A percentile compares a stretch with the other conserved stretches of the same genome.
Conservation (phyloP, 306 rosid genomes). For the Ceratonia siliqua region DNA sequence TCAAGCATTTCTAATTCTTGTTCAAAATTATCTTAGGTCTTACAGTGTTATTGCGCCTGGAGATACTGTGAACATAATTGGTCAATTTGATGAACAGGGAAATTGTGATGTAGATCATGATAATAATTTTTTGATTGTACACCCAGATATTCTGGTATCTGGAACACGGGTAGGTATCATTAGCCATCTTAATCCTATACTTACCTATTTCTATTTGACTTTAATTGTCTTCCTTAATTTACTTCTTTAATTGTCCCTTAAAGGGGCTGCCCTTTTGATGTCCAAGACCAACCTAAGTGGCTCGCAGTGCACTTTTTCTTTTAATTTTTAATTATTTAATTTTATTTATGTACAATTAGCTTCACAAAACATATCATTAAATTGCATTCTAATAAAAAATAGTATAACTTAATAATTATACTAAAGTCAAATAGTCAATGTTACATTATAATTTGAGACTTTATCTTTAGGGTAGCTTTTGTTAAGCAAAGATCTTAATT, state of each 20-base stretch:
- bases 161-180: slow-evolving; percentile 83
- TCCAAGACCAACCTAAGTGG: too few species aligned
- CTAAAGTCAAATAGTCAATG: too few species aligned
- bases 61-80: slow-evolving; percentile 80
- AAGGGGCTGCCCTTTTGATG: too few species aligned
- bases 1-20: slow-evolving; percentile 30
- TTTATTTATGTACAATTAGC: too few species aligned
- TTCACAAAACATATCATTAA: too few species aligned
- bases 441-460: too few species aligned
- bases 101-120: slow-evolving; percentile 66
- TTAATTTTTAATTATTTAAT: too few species aligned
- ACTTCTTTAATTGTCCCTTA: slow-evolving; percentile 1
- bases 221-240: slow-evolving; percentile 25
- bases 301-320: too few species aligned
- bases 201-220: slow-evolving; percentile 16
- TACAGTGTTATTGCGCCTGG: slow-evolving; percentile 80
- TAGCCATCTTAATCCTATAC: slow-evolving; percentile 14
- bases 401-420: too few species aligned
- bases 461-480: too few species aligned
- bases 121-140: slow-evolving; percentile 71
- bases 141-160: slow-evolving; percentile 78
- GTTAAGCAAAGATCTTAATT: too few species aligned
- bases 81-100: slow-evolving; percentile 77
- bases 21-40: slow-evolving; percentile 54
- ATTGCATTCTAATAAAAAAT: too few species aligned